Evolutionary conservation across 345 rosid species (phyloP), one percentile per base, ranked within the genome.

Genomic region (Nephelium lappaceum): DNA sequence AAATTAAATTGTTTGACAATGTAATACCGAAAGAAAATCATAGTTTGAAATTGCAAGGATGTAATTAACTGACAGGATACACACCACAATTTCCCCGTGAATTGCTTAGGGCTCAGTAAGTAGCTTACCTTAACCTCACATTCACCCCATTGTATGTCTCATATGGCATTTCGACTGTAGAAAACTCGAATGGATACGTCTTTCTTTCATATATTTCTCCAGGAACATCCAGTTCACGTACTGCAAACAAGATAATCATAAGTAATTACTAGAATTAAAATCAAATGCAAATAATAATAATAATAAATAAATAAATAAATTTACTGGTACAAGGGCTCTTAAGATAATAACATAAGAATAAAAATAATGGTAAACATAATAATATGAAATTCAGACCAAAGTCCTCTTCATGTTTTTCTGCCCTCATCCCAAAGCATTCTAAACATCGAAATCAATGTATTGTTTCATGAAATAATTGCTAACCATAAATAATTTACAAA

Each of bases 151-250:
- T 93, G 85, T 93, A 96, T 8, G 99, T 90, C 87, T 96, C 98
- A 51, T 94, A 88, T 3, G 98, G 98, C 99, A 96, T 94, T 89
- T 96, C 98, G 76, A 96, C 98, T 0, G 94, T 90, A 19, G 99
- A 88, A 81, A 96, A 96, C 74, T 96, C 99, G 81, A 96, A 96
- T 7, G 97, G 90, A 69, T 94, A 96, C 11, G 97, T 81, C 81
- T 96, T 96, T 67, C 86, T 88, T 86, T 96, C 99, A 69, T 91
- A 91, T 82, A 96, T 86, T 74, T 96, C 98, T 81, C 99, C 98
- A 74, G 97, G 99, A 76, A 96, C 90, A 88, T 96, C 99, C 86
- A 96, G 81, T 82, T 96, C 97, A 69, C 97, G 98, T 41, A 96
- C 99, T 96, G 92, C 77, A 81, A 81, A 66, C 71, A 67, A 81